These are phyloP conservation scores for Tetrapisispora pingtungensis DNA, from an alignment of 805 yeast species.

Conservation along the genomic window DNA sequence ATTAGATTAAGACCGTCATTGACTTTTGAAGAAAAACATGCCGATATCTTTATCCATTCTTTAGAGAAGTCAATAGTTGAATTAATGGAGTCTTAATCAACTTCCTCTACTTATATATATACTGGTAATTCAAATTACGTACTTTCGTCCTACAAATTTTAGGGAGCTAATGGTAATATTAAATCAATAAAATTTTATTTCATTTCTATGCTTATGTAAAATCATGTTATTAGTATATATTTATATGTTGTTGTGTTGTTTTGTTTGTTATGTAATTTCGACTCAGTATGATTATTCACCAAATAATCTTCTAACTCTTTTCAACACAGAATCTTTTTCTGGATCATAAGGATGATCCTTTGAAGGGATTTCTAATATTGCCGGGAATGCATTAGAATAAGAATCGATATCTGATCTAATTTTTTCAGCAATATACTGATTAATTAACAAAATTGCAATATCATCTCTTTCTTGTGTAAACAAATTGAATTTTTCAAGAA, in stretches of 20 bases:
- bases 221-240: not conserved
- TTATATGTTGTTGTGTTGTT: too few species aligned
- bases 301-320: conserved; percentile 88
- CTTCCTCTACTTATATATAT: too few species aligned
- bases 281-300: conserved; percentile 67
- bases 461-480: conserved; percentile 74
- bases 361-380: conserved; percentile 91
- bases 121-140: too few species aligned
- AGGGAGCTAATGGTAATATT: not conserved
- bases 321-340: conserved; percentile 89
- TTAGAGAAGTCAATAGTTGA: conserved; percentile 28
- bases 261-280: not conserved
- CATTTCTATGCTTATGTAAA: not conserved
- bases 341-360: conserved; percentile 99
- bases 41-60: conserved; percentile 42
- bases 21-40: conserved; percentile 52
- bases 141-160: too few species aligned
- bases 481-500: conserved; percentile 62
- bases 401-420: conserved; percentile 76
- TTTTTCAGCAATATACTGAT: conserved; percentile 89
- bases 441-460: conserved; percentile 84
- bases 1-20: conserved; percentile 59
- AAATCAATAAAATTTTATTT: not conserved
- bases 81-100: conserved; percentile 3
- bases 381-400: conserved; percentile 88